phyloP scores from a whole-genome alignment of 106 monocot genomes.

The Dioscorea dumetorum region DNA sequence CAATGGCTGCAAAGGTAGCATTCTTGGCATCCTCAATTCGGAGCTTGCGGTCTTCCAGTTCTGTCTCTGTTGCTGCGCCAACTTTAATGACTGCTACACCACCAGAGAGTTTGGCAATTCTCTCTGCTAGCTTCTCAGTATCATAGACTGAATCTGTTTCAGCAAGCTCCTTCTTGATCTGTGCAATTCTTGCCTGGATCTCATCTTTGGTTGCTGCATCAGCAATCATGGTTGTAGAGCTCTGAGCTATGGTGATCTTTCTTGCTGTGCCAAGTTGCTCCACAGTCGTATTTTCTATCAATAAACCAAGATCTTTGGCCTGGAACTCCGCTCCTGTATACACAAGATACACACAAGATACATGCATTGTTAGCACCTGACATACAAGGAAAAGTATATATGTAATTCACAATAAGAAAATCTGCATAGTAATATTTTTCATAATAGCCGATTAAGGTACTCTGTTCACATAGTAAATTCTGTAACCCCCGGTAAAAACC shows the following conservation, averaged over 20 bases:
- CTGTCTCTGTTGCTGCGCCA: conserved; percentile 83
- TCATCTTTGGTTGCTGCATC: conserved; percentile 80
- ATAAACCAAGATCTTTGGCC: conserved; percentile 71
- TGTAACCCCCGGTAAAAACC: no score
- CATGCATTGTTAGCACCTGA: no score
- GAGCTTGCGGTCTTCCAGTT: conserved; percentile 83
- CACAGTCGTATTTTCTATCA: conserved; percentile 47
- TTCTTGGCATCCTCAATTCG: conserved; percentile 87
- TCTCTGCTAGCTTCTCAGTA: conserved; percentile 70
- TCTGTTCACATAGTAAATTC: no score
- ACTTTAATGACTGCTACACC: conserved; percentile 90
- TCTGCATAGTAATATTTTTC: no score
- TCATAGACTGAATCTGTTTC: conserved; percentile 76
- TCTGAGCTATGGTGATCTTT: conserved; percentile 56
- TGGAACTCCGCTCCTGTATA: conserved; percentile 62
- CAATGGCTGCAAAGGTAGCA: conserved; percentile 87
- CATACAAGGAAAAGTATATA: no score
- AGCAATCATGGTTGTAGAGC: conserved; percentile 61
- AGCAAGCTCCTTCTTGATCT: conserved; percentile 75
- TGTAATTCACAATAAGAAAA: no score
- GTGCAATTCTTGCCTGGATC: conserved; percentile 67
- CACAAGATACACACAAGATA: conserved; percentile 8
- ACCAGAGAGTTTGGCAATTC: conserved; percentile 81
- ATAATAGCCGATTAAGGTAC: no score
- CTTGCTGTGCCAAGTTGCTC: conserved; percentile 73